Conservation (phyloP, 1,139 yeast genomes). For the Scheffersomyces cryptocercus region DNA sequence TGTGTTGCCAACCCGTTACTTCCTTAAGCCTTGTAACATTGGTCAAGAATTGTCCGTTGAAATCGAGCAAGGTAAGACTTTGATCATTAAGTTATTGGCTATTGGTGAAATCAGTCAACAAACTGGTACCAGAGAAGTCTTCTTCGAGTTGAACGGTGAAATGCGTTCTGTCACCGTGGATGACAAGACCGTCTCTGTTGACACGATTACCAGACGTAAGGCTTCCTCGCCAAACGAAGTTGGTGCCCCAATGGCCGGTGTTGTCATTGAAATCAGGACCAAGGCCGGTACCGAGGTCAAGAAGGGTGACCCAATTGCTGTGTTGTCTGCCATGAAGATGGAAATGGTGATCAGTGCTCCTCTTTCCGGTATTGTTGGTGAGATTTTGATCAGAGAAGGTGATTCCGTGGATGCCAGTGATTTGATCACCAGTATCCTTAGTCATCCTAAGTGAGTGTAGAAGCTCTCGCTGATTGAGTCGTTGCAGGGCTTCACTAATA, state of each 20-base stretch:
- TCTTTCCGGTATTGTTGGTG: constrained; percentile 78
- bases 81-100: constrained; percentile 89
- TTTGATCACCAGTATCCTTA: constrained; percentile 50
- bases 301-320: constrained; percentile 96
- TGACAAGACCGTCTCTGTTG: constrained; percentile 84
- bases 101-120: constrained; percentile 83
- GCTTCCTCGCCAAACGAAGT: constrained; percentile 92
- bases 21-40: constrained; percentile 81
- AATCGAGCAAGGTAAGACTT: constrained; percentile 91
- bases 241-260: constrained; percentile 99
- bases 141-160: constrained; percentile 97
- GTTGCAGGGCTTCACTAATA: too few species aligned
- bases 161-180: constrained; percentile 92
- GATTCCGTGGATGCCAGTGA: constrained; percentile 96
- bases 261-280: constrained; percentile 89
- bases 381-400: constrained; percentile 78
- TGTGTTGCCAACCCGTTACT: constrained; percentile 87
- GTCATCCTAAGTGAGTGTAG: background rate
- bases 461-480: too few species aligned
- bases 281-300: constrained; percentile 85
- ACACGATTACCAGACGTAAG: constrained; percentile 83
- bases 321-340: constrained; percentile 98
- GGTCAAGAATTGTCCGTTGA: constrained; percentile 89
- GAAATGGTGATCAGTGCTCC: constrained; percentile 98
- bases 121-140: constrained; percentile 93